phyloP scores from a whole-genome alignment of 2,329 filamentous ascomycete species.

The Stromatinia cepivora region DNA sequence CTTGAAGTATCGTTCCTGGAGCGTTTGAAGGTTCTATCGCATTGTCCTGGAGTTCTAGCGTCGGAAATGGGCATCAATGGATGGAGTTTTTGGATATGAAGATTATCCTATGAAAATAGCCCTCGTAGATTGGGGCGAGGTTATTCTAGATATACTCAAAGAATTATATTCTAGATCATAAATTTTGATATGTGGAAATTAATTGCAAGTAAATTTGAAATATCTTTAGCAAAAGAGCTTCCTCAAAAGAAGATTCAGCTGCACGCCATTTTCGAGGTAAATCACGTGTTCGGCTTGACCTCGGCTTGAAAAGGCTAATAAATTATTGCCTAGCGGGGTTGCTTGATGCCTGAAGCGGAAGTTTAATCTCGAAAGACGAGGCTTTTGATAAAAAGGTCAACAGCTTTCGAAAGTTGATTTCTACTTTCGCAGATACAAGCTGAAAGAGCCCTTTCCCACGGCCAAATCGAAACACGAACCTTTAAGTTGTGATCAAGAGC shows the following conservation, averaged over 20 bases:
- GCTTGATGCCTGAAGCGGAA: slow-evolving; percentile 18
- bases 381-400: slow-evolving; percentile 22
- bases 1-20: background rate
- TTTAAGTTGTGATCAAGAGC: background rate
- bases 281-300: background rate
- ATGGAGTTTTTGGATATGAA: background rate
- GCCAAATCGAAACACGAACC: background rate
- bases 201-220: background rate
- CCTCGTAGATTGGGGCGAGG: background rate
- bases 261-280: background rate
- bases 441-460: background rate
- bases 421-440: slow-evolving; percentile 2
- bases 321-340: slow-evolving; percentile 21
- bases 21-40: background rate
- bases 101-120: background rate
- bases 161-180: background rate
- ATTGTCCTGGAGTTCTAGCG: slow-evolving; percentile 3
- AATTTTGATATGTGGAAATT: background rate
- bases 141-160: background rate
- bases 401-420: background rate
- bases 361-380: slow-evolving; percentile 23
- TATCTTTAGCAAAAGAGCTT: background rate
- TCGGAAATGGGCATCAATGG: background rate
- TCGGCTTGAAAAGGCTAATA: background rate
- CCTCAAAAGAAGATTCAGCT: background rate